A percentile compares a stretch with the other conserved stretches of the same genome.
Conservation (phyloP, 805 yeast species). For the Saturnispora ahearnii region DNA sequence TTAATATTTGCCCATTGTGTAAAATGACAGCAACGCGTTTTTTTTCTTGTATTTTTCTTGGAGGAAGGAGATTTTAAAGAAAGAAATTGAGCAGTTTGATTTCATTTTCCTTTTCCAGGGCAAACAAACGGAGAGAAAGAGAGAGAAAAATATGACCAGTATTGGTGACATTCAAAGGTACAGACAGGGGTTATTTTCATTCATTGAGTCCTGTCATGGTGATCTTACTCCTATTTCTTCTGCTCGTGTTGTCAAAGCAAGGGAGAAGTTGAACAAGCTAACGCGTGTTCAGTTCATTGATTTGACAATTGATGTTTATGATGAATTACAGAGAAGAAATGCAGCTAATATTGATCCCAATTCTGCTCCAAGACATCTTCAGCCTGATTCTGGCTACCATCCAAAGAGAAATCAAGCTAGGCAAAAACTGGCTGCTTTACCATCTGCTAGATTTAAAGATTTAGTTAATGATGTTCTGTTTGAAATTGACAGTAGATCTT, state of each 20-base stretch:
- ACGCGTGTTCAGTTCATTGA: constrained; percentile 80
- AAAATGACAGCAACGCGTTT: constrained; percentile 4
- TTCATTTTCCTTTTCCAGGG: background rate
- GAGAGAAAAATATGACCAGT: constrained; percentile 6
- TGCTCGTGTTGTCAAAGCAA: constrained; percentile 68
- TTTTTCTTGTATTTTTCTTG: too few species aligned
- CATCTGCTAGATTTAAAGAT: constrained; percentile 76
- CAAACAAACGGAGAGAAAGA: background rate
- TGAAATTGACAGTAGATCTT: constrained; percentile 60
- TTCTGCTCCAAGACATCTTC: constrained; percentile 17
- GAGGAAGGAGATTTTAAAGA: background rate
- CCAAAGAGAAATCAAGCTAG: constrained; percentile 95
- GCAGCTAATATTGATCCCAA: background rate
- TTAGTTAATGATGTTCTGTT: constrained; percentile 80
- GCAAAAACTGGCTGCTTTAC: constrained; percentile 77
- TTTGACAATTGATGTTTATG: constrained; percentile 88
- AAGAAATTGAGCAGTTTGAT: background rate
- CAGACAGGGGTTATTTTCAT: constrained; percentile 36
- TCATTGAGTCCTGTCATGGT: constrained; percentile 42
- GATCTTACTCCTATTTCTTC: constrained; percentile 34
- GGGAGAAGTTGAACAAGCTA: constrained; percentile 75
- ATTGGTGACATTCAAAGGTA: constrained; percentile 6
- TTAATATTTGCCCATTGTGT: background rate
- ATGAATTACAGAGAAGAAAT: constrained; percentile 77
- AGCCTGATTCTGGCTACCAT: constrained; percentile 59